A percentile compares a stretch with the other conserved stretches of the same genome.
phyloP scores from a whole-genome alignment of 345 rosid genomes.

The Theobroma cacao region DNA sequence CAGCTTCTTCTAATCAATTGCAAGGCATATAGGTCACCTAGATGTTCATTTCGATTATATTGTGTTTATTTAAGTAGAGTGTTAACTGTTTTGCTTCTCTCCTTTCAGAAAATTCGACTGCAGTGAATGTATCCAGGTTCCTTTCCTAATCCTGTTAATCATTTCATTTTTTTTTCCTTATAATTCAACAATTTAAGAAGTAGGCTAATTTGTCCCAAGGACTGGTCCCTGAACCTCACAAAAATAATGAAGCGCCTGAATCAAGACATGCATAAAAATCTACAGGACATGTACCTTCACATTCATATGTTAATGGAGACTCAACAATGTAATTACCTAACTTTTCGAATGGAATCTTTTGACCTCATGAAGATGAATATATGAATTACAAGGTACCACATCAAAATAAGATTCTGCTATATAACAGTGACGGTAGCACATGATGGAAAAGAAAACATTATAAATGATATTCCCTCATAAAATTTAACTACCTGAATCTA shows the following conservation, averaged over 20 bases:
- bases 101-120: neutral
- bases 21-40: neutral
- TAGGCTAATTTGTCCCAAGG: neutral
- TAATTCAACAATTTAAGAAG: neutral
- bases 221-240: neutral
- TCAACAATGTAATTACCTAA: neutral
- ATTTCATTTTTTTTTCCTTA: neutral
- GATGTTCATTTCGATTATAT: neutral
- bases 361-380: neutral
- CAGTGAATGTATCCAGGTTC: neutral
- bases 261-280: neutral
- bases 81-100: neutral
- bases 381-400: neutral
- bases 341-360: no score
- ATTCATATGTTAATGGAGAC: neutral
- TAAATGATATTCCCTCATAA: neutral
- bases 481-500: constrained; percentile 62
- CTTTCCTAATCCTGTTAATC: neutral
- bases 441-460: neutral
- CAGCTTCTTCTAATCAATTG: neutral
- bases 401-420: neutral
- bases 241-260: neutral
- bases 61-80: neutral
- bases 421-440: neutral
- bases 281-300: neutral